Percentiles rank a stretch among this genome's conserved stretches.
Evolutionary conservation across 2,329 filamentous ascomycete species (phyloP).

Genomic region (Xylariaceae sp.): DNA sequence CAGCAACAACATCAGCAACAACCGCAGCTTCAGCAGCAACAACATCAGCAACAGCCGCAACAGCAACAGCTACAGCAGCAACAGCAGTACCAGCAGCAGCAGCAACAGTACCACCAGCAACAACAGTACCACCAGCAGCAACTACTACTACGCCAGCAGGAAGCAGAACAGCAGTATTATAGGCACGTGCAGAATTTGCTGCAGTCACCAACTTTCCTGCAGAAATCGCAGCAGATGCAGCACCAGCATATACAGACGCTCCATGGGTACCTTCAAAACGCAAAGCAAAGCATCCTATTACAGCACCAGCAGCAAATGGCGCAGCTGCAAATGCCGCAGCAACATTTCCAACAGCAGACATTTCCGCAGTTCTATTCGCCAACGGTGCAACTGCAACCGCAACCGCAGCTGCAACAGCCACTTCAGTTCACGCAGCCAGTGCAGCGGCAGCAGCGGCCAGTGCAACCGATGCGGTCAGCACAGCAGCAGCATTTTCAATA

Average conservation of each 20-base stretch:
- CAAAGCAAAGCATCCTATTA: neutral
- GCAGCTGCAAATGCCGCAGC: neutral
- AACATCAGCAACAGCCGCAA: too few relatives aligned
- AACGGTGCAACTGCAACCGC: constrained; percentile 5
- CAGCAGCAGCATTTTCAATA: constrained; percentile 10
- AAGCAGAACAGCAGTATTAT: neutral
- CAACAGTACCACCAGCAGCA: neutral
- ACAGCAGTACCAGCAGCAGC: neutral
- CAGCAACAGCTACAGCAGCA: constrained; percentile 1
- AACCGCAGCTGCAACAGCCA: constrained; percentile 9
- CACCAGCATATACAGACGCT: neutral
- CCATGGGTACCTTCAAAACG: neutral
- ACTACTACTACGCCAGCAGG: constrained; percentile 5
- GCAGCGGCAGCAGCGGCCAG: constrained; percentile 1
- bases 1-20: constrained; percentile 6
- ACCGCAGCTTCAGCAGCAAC: neutral
- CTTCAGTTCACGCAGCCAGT: constrained; percentile 11
- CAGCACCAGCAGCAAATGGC: constrained; percentile 13
- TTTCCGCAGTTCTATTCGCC: constrained; percentile 12
- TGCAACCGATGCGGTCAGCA: neutral
- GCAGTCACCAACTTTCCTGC: neutral
- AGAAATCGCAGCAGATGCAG: neutral
- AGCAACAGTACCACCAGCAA: neutral
- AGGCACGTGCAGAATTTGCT: neutral
- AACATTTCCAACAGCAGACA: constrained; percentile 12